phyloP scores from a whole-genome alignment of 2,329 filamentous ascomycete species.

The Arthroderma sp. region DNA sequence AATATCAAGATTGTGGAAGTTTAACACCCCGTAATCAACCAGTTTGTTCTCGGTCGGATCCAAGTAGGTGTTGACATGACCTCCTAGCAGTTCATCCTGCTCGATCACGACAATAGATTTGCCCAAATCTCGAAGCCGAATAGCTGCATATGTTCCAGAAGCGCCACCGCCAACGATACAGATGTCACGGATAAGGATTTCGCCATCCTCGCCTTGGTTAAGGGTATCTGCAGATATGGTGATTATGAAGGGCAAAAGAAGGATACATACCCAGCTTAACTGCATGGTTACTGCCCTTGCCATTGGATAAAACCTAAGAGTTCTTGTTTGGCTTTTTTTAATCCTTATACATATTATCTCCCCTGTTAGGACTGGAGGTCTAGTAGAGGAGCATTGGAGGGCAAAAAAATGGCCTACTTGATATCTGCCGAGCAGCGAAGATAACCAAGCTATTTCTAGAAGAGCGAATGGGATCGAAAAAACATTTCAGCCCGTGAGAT shows the following conservation, averaged over 20 bases:
- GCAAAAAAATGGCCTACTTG: not conserved
- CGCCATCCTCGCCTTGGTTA: not conserved
- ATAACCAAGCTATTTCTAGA: no score
- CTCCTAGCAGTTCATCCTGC: constrained; percentile 15
- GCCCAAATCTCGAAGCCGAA: constrained; percentile 15
- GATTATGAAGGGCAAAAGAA: not conserved
- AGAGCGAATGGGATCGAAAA: no score
- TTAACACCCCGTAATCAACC: constrained; percentile 18
- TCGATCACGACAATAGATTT: constrained; percentile 19
- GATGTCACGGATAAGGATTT: constrained; percentile 12
- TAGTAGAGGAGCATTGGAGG: not conserved
- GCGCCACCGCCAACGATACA: constrained; percentile 20
- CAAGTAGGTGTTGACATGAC: constrained; percentile 17
- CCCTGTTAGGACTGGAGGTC: not conserved
- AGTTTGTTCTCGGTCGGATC: constrained; percentile 8
- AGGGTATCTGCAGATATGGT: not conserved
- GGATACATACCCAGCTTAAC: not conserved
- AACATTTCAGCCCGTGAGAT: no score
- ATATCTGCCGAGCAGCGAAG: no score
- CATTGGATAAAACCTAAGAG: not conserved
- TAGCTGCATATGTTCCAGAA: constrained; percentile 19
- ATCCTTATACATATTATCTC: not conserved
- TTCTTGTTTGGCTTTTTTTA: not conserved
- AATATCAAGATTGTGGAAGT: constrained; percentile 14
- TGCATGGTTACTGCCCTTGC: not conserved